These are phyloP conservation scores for Lichtheimia ornata DNA, from an alignment of 371 early-diverging fungal genomes.

Conservation along the genomic window DNA sequence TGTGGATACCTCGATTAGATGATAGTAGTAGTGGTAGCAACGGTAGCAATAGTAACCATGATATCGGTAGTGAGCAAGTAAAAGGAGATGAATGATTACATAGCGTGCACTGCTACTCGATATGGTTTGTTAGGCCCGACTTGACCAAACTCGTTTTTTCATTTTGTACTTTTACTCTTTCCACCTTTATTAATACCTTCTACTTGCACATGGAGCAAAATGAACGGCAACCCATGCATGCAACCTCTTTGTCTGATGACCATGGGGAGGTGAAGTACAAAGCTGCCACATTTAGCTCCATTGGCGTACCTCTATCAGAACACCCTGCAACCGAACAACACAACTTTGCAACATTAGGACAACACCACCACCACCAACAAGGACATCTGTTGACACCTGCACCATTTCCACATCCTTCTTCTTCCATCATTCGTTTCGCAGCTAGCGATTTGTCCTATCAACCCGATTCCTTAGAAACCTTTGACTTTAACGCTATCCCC, in stretches of 20 bases:
- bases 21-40: background rate
- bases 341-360: background rate
- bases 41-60: background rate
- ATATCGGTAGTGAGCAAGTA: no score
- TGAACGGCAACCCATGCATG: background rate
- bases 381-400: background rate
- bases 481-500: slow-evolving; percentile 12
- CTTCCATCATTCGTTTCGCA: slow-evolving; percentile 18
- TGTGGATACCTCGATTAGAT: slow-evolving; percentile 33
- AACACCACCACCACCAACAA: background rate
- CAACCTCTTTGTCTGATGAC: no score
- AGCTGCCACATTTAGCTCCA: background rate
- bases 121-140: no score
- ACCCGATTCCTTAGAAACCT: slow-evolving; percentile 19
- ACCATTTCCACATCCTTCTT: slow-evolving; percentile 9
- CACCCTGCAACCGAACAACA: background rate
- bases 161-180: background rate
- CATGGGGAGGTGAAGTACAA: no score
- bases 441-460: slow-evolving; percentile 4
- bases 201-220: slow-evolving; percentile 2
- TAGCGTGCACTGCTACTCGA: no score
- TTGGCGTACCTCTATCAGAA: background rate
- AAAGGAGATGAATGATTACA: no score
- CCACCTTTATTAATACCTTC: background rate
- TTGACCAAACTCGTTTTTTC: no score